phyloP scores from a whole-genome alignment of 441 rosid genomes.

The Melastoma candidum region DNA sequence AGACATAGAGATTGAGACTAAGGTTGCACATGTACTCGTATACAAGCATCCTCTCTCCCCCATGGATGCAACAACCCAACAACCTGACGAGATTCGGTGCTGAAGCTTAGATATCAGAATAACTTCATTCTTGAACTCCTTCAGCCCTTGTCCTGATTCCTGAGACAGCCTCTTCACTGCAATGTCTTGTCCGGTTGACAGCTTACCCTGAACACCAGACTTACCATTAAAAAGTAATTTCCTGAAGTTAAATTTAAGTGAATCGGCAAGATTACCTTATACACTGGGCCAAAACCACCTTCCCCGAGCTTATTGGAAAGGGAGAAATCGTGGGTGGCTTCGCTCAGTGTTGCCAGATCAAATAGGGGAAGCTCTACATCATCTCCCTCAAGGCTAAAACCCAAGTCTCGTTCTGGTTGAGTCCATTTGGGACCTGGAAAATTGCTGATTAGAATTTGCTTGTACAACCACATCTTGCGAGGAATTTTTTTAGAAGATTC shows the following conservation, averaged over 20 bases:
- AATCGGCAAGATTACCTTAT: conserved; percentile 16
- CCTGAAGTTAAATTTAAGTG: neutral
- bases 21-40: conserved; percentile 48
- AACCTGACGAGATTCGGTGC: conserved; percentile 16
- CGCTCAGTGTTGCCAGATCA: conserved; percentile 16
- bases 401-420: neutral
- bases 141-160: conserved; percentile 1
- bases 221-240: neutral
- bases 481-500: no score
- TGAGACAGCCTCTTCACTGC: conserved; percentile 1
- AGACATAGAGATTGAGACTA: conserved; percentile 45
- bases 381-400: conserved; percentile 4
- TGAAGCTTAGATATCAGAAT: conserved; percentile 44
- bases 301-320: conserved; percentile 22
- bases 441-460: no score
- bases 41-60: conserved; percentile 42
- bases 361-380: conserved; percentile 11
- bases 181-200: conserved; percentile 1
- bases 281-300: conserved; percentile 39
- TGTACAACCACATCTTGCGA: no score
- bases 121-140: conserved; percentile 4
- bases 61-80: conserved; percentile 38
- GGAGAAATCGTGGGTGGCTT: conserved; percentile 25
- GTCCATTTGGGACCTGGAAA: neutral
- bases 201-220: neutral